Evolutionary conservation across 768 basidiomycete species (phyloP), one percentile per base, ranked within the genome.

Genomic region (Russula sp.): DNA sequence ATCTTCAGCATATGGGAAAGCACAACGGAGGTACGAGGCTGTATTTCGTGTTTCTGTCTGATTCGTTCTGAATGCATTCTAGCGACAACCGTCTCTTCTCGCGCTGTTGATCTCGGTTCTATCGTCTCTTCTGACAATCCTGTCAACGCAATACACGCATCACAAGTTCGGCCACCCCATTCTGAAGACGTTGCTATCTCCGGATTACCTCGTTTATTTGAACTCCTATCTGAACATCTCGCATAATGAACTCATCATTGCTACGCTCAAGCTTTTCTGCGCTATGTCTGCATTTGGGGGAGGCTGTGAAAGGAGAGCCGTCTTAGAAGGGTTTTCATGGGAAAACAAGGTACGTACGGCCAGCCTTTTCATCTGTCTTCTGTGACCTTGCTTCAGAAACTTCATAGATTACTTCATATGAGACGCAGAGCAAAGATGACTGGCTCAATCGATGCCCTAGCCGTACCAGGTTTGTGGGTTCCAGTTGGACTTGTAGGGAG

Each of bases 301-400:
- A 26, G 88, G 89, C 20, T 75, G 80, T 26, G 89, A 92, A 66
- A 79, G 82, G 57, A 87, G 83, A 66, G 70, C 77, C 0, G 78
- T 90, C 2, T 73, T 87, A 30, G 90, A 92, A 59, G 78, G 78
- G 0, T 90, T 93, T 73, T 82, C 84, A 7, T 93, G 91, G 91
- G 89, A 90, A 62, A 79, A 81, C 34, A 92, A 91, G 79, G 91
- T 86, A 58, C 1, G 75, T 70, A 1, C 18, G 48, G 2, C 32
- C 22, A 20, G 0, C 55, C 50, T 46, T 30, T 24, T 51, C 28
- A 22, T 13, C 5, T 40, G 8, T 56, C 28, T 36, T 62, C 40
- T 53, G 16, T 36, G 64, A 30, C 50, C 57, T 53, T 42, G 8
- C 20, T 5, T 5, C 58, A 92, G 90, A 81, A 80, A 28, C 75